phyloP scores from a whole-genome alignment of 148 eudicot genomes.

The Spergularia marina region DNA sequence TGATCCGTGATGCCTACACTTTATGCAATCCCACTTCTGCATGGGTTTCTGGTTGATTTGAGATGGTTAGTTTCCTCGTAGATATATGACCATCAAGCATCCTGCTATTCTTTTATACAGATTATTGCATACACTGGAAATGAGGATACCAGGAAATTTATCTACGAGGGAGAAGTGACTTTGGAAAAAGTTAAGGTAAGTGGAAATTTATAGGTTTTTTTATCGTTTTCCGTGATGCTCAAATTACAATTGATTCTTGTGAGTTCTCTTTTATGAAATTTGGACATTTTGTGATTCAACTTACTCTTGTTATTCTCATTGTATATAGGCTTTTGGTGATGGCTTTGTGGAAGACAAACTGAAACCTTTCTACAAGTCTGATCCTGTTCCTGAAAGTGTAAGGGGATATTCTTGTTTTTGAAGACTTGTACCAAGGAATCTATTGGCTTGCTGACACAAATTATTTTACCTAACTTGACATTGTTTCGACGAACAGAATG shows the following conservation, averaged over 20 bases:
- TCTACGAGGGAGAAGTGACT: constrained; percentile 58
- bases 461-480: constrained; percentile 3
- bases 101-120: constrained; percentile 35
- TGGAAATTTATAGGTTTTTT: not conserved
- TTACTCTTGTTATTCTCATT: not conserved
- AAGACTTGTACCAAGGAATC: not conserved
- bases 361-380: constrained; percentile 84
- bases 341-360: constrained; percentile 76
- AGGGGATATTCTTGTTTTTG: constrained; percentile 28
- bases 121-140: constrained; percentile 66
- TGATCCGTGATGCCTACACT: not conserved
- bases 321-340: constrained; percentile 58
- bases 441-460: constrained; percentile 3
- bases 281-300: not conserved
- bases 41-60: not conserved
- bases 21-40: not conserved
- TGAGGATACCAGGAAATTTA: constrained; percentile 66
- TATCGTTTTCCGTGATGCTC: not conserved
- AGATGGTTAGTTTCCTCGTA: not conserved
- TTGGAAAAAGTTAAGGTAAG: constrained; percentile 64
- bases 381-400: constrained; percentile 83
- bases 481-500: constrained; percentile 47
- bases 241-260: constrained; percentile 8
- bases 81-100: not conserved
- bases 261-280: not conserved